Percentiles rank a stretch among this genome's conserved stretches.
Conservation (phyloP, 176 grass and related monocot genomes). For the Saccharum officinarum region DNA sequence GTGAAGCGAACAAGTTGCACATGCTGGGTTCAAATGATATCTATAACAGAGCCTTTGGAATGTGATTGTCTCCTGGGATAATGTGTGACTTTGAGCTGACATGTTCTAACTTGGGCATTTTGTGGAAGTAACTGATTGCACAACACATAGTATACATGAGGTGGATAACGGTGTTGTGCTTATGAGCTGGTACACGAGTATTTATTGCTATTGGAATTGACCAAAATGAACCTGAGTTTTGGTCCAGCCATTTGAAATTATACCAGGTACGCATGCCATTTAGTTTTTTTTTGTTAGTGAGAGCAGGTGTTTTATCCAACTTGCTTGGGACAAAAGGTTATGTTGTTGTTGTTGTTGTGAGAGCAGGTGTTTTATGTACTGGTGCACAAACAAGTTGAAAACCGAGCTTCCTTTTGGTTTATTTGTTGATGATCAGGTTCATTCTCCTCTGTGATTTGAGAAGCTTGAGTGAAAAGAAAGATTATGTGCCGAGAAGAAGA, state of each 20-base stretch:
- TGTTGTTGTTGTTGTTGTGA: too few species aligned
- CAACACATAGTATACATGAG: background rate
- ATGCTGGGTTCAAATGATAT: slow-evolving; percentile 64
- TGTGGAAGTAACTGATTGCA: slow-evolving; percentile 38
- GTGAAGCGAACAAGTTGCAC: slow-evolving; percentile 66
- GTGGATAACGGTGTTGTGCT: slow-evolving; percentile 11
- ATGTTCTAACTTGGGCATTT: slow-evolving; percentile 15
- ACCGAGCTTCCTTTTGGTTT: background rate
- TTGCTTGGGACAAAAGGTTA: too few species aligned
- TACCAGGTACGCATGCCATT: slow-evolving; percentile 43
- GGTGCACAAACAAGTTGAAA: background rate
- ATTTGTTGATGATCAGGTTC: slow-evolving; percentile 31
- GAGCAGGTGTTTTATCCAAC: too few species aligned
- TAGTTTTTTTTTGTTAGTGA: background rate
- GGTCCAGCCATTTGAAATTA: slow-evolving; percentile 29
- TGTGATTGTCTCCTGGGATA: slow-evolving; percentile 43
- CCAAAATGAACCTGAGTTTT: slow-evolving; percentile 22
- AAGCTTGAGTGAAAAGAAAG: background rate
- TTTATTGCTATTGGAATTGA: slow-evolving; percentile 34
- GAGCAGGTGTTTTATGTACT: background rate
- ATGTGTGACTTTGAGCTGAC: slow-evolving; percentile 31
- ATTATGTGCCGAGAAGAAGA: background rate
- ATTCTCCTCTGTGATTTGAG: background rate
- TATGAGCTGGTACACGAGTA: slow-evolving; percentile 31
- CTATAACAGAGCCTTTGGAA: slow-evolving; percentile 82